Evolutionary conservation across 2,329 filamentous ascomycete species (phyloP), one percentile per base, ranked within the genome.

Genomic region (Diaporthe batatas): DNA sequence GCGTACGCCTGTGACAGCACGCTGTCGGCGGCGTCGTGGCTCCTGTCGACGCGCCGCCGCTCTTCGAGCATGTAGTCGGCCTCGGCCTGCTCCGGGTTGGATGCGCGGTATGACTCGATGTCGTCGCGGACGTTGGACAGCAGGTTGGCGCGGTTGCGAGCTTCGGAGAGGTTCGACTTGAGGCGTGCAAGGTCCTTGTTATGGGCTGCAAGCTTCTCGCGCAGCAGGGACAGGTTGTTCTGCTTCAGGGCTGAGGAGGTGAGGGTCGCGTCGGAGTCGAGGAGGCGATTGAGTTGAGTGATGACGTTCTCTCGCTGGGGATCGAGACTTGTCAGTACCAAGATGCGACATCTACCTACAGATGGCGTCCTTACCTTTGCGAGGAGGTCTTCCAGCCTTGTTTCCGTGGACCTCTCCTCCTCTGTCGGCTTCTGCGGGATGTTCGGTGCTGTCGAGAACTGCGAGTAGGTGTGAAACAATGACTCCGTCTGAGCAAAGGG

Each of bases 1-100:
- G 96, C 95, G 84, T 99, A 99, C 10, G 96, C 96, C 85, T 98
- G 96, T 80, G 93, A 95, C 73, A 99, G 87, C 44, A 99, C 95
- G 75, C 90, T 93, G 82, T 99, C 96, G 62, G 94, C 92, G 86
- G 97, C 91, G 77, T 91, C 93, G 83, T 98, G 93, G 79, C 94
- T 97, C 81, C 94, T 92, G 80, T 99, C 96, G 79, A 99, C 91
- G 76, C 93, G 90, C 75, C 87, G 86, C 68, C 96, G 90, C 87
- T 99, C 96, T 78, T 94, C 93, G 36, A 99, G 89, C 95, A 99
- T 98, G 86, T 98, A 99, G 74, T 99, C 96, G 59, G 94, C 94
- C 84, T 98, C 96, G 70, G 92, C 93, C 3, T 91, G 91, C 77
- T 90, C 93, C 11, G 94, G 94, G 80, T 97, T 96, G 72, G 90